phyloP scores from a whole-genome alignment of 257 asterid genomes.

The Echium plantagineum region DNA sequence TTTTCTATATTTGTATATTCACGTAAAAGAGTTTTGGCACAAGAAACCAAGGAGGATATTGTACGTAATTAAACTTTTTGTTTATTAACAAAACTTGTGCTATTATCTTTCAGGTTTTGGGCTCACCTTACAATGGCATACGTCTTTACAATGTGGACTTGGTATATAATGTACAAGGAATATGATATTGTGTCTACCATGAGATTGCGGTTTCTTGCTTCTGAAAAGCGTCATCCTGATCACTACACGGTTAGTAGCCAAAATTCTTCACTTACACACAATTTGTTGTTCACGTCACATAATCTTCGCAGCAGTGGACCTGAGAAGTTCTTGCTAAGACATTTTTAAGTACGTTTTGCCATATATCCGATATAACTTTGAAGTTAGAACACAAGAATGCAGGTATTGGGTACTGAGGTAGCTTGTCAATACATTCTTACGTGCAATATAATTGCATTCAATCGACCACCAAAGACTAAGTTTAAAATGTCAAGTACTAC shows the following conservation, averaged over 20 bases:
- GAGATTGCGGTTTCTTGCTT: constrained; percentile 85
- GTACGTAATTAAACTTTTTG: neutral
- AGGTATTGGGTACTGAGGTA: neutral
- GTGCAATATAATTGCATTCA: neutral
- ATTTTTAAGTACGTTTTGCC: too few species aligned
- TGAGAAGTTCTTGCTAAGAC: too few species aligned
- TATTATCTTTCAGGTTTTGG: constrained; percentile 46
- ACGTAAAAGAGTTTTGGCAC: neutral
- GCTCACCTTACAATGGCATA: constrained; percentile 82
- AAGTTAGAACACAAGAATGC: neutral
- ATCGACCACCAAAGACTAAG: too few species aligned
- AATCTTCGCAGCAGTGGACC: too few species aligned
- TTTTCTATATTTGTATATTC: neutral
- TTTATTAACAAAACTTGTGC: neutral
- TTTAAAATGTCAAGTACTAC: too few species aligned
- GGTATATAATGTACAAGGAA: constrained; percentile 62
- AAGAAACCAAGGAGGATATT: neutral
- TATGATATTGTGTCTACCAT: constrained; percentile 47
- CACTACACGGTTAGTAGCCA: constrained; percentile 67
- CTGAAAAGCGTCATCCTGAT: constrained; percentile 75
- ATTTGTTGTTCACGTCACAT: neutral
- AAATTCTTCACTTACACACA: neutral
- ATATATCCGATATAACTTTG: neutral
- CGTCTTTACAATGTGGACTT: constrained; percentile 77
- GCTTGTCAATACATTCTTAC: neutral